Percentiles rank a stretch among this genome's conserved stretches.
phyloP scores from a whole-genome alignment of 192 early-diverging fungal species.

The Podochytrium sp. region DNA sequence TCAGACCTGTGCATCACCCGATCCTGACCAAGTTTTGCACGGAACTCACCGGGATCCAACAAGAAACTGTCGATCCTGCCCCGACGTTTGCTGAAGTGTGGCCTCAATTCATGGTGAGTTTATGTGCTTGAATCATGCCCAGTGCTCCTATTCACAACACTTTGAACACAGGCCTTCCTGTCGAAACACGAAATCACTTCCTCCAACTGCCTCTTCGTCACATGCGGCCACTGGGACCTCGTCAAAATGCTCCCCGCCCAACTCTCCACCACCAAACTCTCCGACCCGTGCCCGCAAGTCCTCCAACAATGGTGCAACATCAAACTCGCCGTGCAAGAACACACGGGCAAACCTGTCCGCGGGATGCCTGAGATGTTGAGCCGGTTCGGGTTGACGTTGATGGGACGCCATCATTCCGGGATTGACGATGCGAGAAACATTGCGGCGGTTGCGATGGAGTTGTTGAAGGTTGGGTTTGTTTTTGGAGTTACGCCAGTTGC shows the following conservation, averaged over 20 bases:
- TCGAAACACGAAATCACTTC: slow-evolving; percentile 13
- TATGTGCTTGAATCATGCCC: too few relatives aligned
- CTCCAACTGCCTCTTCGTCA: slow-evolving; percentile 41
- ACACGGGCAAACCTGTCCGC: slow-evolving; percentile 1
- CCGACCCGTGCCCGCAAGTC: slow-evolving; percentile 4
- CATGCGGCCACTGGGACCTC: slow-evolving; percentile 57
- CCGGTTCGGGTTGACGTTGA: slow-evolving; percentile 54
- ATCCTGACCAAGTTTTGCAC: slow-evolving; percentile 38
- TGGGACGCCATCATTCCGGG: slow-evolving; percentile 73
- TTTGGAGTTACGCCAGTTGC: slow-evolving; percentile 10
- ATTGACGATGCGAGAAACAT: slow-evolving; percentile 80
- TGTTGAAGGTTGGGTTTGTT: slow-evolving; percentile 39
- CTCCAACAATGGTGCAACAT: slow-evolving; percentile 49
- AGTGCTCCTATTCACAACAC: background rate
- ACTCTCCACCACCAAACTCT: slow-evolving; percentile 1
- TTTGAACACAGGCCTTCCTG: too few relatives aligned
- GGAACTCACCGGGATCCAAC: slow-evolving; percentile 45
- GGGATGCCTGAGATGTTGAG: slow-evolving; percentile 62
- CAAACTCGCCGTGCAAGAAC: slow-evolving; percentile 39
- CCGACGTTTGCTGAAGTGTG: slow-evolving; percentile 37
- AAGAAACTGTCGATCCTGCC: slow-evolving; percentile 42
- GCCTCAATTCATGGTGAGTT: slow-evolving; percentile 21
- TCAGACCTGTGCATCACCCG: slow-evolving; percentile 35
- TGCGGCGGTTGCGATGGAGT: slow-evolving; percentile 55
- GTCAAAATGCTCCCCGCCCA: slow-evolving; percentile 46